A percentile compares a stretch with the other conserved stretches of the same genome.
These are phyloP conservation scores for Flaveria sonorensis DNA, from an alignment of 129 eudicot genomes.

Conservation along the genomic window DNA sequence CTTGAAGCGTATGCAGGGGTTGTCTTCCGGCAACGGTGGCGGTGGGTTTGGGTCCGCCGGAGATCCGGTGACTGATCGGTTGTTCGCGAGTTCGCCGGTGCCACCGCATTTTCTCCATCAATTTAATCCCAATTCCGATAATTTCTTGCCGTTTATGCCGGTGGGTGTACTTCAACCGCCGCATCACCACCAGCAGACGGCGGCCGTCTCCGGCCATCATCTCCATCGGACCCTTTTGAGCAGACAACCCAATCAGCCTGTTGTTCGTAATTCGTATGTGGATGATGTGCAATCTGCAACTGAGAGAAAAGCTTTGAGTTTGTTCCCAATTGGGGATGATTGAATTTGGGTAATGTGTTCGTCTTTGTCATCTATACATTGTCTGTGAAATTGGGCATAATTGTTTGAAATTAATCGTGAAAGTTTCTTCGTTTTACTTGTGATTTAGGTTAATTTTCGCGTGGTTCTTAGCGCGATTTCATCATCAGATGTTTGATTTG, in stretches of 20 bases:
- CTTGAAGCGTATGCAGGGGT: conserved; percentile 89
- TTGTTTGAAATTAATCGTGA: not conserved
- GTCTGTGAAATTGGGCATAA: not conserved
- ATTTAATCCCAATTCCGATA: conserved; percentile 44
- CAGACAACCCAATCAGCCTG: conserved; percentile 41
- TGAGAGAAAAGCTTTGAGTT: conserved; percentile 79
- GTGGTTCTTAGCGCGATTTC: too few relatives aligned
- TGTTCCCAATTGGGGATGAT: conserved; percentile 88
- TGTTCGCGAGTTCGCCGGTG: conserved; percentile 94
- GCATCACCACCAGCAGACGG: conserved; percentile 67
- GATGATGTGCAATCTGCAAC: conserved; percentile 68
- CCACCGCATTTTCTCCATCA: conserved; percentile 86
- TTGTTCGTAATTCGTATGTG: conserved; percentile 50
- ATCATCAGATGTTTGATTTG: not conserved
- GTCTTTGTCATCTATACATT: not conserved
- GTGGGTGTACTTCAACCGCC: conserved; percentile 53
- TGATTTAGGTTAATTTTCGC: not conserved
- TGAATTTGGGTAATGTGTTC: conserved; percentile 45
- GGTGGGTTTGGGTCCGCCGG: conserved; percentile 45
- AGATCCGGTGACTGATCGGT: conserved; percentile 73
- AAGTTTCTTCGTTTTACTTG: not conserved
- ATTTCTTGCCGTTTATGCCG: conserved; percentile 61
- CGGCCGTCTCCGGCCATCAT: conserved; percentile 48
- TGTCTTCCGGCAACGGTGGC: conserved; percentile 51
- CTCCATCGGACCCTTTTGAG: conserved; percentile 48